Evolutionary conservation across 768 basidiomycete species (phyloP).

Genomic region (Termitomyces sp.): DNA sequence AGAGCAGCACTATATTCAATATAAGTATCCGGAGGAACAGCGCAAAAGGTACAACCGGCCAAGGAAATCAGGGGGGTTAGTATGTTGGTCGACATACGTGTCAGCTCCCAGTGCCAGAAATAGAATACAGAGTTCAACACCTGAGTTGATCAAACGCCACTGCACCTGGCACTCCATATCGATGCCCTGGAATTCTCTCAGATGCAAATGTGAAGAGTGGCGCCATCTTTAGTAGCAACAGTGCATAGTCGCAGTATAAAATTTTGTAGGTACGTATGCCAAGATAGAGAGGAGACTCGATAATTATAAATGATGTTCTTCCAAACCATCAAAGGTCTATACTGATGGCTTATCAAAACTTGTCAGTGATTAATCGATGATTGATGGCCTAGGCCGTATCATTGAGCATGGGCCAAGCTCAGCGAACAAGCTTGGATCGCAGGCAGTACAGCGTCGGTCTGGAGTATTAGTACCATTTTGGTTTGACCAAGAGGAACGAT

Average conservation of each 20-base stretch:
- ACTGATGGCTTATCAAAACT: too few species aligned
- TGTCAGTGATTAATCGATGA: background rate
- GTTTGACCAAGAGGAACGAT: background rate
- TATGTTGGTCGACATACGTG: background rate
- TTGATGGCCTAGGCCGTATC: too few species aligned
- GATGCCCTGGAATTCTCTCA: background rate
- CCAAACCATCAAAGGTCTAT: background rate
- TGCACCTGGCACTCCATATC: too few species aligned
- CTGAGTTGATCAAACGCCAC: background rate
- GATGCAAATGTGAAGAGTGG: background rate
- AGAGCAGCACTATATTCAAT: background rate
- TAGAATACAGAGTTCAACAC: background rate
- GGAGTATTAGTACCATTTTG: too few species aligned
- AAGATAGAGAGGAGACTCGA: background rate
- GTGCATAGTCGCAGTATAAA: background rate
- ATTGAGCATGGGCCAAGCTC: too few species aligned
- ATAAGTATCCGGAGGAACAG: background rate
- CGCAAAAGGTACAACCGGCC: background rate
- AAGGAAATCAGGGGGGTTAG: background rate
- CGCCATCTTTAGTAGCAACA: background rate
- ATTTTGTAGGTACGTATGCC: too few species aligned
- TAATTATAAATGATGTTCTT: background rate
- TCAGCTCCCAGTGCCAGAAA: too few species aligned
- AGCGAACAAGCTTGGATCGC: background rate
- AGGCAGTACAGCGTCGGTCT: too few species aligned